Evolutionary conservation across 345 rosid species (phyloP).

Genomic region (Euphorbia tirucalli): DNA sequence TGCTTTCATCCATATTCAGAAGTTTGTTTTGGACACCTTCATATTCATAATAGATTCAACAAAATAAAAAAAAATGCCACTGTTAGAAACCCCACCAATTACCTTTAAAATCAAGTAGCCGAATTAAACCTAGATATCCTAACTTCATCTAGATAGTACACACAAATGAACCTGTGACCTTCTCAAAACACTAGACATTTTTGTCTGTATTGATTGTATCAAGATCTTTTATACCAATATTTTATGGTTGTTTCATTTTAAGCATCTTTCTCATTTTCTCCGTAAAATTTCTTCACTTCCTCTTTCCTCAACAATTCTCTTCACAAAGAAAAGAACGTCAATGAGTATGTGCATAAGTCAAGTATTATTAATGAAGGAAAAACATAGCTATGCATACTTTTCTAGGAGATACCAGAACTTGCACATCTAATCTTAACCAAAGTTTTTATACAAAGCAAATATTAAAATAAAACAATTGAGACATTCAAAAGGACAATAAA

Average conservation of each 20-base stretch:
- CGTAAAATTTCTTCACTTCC: background rate
- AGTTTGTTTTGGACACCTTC: constrained; percentile 87
- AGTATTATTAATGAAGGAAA: too few species aligned
- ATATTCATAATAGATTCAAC: constrained; percentile 13
- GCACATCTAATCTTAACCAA: background rate
- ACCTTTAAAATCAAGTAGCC: background rate
- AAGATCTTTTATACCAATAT: background rate
- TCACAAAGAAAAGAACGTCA: background rate
- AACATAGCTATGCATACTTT: too few species aligned
- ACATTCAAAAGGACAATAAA: background rate
- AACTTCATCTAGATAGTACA: background rate
- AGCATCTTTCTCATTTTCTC: background rate
- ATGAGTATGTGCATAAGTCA: background rate
- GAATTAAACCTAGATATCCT: background rate
- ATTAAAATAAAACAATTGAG: background rate
- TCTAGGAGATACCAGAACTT: background rate
- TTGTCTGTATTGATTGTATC: background rate
- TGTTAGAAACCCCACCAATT: constrained; percentile 13
- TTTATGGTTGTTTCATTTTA: background rate
- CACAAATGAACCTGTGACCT: background rate
- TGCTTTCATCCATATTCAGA: constrained; percentile 70
- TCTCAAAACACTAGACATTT: background rate
- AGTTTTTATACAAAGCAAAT: background rate
- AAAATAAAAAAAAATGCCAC: constrained; percentile 5
- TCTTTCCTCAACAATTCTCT: background rate